Percentiles rank a stretch among this genome's conserved stretches.
These are phyloP conservation scores for Kwoniella heveanensis DNA, from an alignment of 768 basidiomycete genomes.

Conservation along the genomic window DNA sequence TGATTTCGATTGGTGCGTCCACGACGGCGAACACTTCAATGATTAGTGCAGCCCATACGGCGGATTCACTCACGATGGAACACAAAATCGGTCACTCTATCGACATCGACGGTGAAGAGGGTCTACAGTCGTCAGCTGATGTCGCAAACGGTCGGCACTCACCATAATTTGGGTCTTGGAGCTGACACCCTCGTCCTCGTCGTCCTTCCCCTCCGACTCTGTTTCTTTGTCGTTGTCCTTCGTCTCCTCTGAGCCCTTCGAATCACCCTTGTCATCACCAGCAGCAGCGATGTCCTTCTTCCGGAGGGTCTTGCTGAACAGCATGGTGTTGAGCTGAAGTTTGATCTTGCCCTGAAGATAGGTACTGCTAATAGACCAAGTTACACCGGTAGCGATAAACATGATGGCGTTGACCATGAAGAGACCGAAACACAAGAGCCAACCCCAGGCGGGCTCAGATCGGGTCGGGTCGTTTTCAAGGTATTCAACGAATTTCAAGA, in stretches of 20 bases:
- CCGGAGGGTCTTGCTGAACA: slow-evolving; percentile 82
- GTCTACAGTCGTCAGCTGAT: slow-evolving; percentile 58
- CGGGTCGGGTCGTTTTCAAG: slow-evolving; percentile 67
- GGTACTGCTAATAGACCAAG: slow-evolving; percentile 60
- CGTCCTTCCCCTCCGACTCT: slow-evolving; percentile 60
- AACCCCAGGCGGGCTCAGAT: slow-evolving; percentile 68
- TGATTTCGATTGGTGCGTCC: slow-evolving; percentile 59
- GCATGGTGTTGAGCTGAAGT: slow-evolving; percentile 76
- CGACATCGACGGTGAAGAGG: slow-evolving; percentile 91
- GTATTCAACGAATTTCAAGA: slow-evolving; percentile 66
- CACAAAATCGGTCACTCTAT: slow-evolving; percentile 78
- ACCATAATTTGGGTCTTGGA: slow-evolving; percentile 77
- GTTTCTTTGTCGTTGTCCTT: slow-evolving; percentile 63
- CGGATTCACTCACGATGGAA: slow-evolving; percentile 42
- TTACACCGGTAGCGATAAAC: slow-evolving; percentile 57
- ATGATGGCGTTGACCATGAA: slow-evolving; percentile 50
- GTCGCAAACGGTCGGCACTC: slow-evolving; percentile 5
- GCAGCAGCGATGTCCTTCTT: slow-evolving; percentile 72
- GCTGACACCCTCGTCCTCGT: slow-evolving; percentile 61
- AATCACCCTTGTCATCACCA: slow-evolving; percentile 29
- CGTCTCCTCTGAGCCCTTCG: slow-evolving; percentile 27
- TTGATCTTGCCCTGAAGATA: slow-evolving; percentile 70
- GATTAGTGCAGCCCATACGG: slow-evolving; percentile 6
- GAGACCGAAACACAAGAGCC: slow-evolving; percentile 62
- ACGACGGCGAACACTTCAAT: slow-evolving; percentile 33